Evolutionary conservation across 768 basidiomycete species (phyloP), one percentile per base, ranked within the genome.

Genomic region (Suillus placidus): DNA sequence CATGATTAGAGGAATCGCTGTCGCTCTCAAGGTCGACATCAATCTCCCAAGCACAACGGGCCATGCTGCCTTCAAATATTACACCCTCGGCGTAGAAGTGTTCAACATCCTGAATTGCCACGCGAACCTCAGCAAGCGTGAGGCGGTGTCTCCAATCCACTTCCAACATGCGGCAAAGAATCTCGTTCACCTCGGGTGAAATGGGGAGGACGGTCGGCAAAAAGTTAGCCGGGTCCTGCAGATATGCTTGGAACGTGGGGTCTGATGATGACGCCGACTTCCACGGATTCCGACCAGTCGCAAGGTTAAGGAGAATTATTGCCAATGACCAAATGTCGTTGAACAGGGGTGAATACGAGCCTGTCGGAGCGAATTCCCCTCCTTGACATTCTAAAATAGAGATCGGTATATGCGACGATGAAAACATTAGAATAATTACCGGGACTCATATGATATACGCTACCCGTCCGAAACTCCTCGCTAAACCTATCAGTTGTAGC

Each of bases 251-350:
- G 83, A 95, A 99, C 4, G 94, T 95, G 67, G 91, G 89, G 78
- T 99, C 97, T 49, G 88, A 82, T 1, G 80, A 74, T 4, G 87
- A 89, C 4, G 97, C 95, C 30, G 93, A 91, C 76, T 92, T 92
- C 97, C 97, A 99, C 5, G 97, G 97, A 72, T 98, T 98, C 38
- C 97, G 87, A 6, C 95, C 94, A 30, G 94, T 97, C 34, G 92
- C 88, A 54, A 99, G 87, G 78, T 99, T 99, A 74, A 99, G 88
- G 43, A 99, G 89, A 67, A 99, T 93, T 72, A 99, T 93, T 40
- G 95, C 97, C 52, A 99, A 82, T 9, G 95, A 95, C 97, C 97
- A 99, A 68, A 98, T 86, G 76, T 99, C 97, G 77, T 97, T 97
- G 74, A 86, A 87, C 69, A 88, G 84, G 10, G 96, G 94, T 9